phyloP scores from a whole-genome alignment of 73 alveolate species.

The Paramecium primaurelia region DNA sequence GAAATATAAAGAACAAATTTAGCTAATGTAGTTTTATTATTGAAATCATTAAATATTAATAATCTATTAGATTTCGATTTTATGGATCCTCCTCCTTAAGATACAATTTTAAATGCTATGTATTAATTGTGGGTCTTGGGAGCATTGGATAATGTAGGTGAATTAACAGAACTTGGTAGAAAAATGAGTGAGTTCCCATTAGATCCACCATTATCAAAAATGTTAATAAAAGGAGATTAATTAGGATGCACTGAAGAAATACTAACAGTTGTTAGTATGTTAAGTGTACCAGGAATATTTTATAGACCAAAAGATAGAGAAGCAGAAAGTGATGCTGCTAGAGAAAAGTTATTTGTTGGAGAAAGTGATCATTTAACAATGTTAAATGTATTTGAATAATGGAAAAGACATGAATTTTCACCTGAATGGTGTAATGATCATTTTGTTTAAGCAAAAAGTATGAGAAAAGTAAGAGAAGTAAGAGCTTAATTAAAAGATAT shows the following conservation, averaged over 20 bases:
- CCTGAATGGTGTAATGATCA: slow-evolving; percentile 98
- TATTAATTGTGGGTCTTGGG: slow-evolving; percentile 99
- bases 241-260: slow-evolving; percentile 91
- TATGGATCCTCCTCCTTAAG: slow-evolving; percentile 99
- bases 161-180: slow-evolving; percentile 97
- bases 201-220: slow-evolving; percentile 99
- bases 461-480: slow-evolving; percentile 91
- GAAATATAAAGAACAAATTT: slow-evolving; percentile 99
- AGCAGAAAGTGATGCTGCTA: slow-evolving; percentile 97
- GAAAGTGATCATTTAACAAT: slow-evolving; percentile 99
- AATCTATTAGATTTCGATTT: slow-evolving; percentile 98
- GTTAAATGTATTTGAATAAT: slow-evolving; percentile 97
- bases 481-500: slow-evolving; percentile 90
- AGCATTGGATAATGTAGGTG: slow-evolving; percentile 97
- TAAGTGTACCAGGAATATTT: slow-evolving; percentile 97
- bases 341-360: slow-evolving; percentile 99
- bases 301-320: slow-evolving; percentile 99
- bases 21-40: slow-evolving; percentile 98
- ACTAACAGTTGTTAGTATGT: slow-evolving; percentile 98
- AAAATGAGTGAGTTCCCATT: slow-evolving; percentile 99
- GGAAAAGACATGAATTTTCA: slow-evolving; percentile 90
- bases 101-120: slow-evolving; percentile 99
- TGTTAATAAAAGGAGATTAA: slow-evolving; percentile 93
- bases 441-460: slow-evolving; percentile 95
- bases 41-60: slow-evolving; percentile 93